Evolutionary conservation across 768 basidiomycete species (phyloP).

Genomic region (Sporobolomyces roseus): DNA sequence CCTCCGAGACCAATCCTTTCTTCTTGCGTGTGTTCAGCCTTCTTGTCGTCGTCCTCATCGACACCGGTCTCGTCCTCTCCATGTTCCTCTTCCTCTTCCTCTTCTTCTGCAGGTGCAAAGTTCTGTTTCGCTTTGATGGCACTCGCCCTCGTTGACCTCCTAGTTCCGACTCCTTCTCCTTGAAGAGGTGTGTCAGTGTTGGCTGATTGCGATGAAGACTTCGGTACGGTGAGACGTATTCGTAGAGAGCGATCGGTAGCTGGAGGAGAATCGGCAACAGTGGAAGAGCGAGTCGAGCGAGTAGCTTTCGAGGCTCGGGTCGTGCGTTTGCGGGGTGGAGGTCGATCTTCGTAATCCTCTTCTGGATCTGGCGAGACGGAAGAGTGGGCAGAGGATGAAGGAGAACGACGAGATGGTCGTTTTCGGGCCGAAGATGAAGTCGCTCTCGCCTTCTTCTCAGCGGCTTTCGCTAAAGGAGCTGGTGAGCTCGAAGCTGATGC

Average conservation of each 20-base stretch:
- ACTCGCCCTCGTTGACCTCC: conserved; percentile 20
- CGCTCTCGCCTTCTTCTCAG: not conserved
- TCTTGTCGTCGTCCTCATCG: not conserved
- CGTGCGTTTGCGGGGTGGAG: conserved; percentile 12
- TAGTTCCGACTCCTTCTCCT: not conserved
- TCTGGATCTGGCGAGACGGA: not conserved
- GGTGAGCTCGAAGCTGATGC: not conserved
- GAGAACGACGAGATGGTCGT: not conserved
- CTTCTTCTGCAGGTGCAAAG: not conserved
- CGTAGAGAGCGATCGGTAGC: not conserved
- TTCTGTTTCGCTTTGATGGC: conserved; percentile 12
- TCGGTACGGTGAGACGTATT: too few relatives aligned
- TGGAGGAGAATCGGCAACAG: not conserved
- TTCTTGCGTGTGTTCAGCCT: too few relatives aligned
- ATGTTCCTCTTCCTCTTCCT: not conserved
- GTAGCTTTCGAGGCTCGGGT: not conserved
- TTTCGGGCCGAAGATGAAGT: not conserved
- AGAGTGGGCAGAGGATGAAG: not conserved
- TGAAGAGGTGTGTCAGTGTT: too few relatives aligned
- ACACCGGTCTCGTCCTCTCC: not conserved
- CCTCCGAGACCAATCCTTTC: not conserved
- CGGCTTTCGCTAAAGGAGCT: not conserved
- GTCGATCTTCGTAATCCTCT: not conserved
- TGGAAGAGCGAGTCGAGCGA: not conserved
- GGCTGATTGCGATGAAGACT: too few relatives aligned